Conservation (phyloP, 106 monocot species). For the Triglochin maritima region DNA sequence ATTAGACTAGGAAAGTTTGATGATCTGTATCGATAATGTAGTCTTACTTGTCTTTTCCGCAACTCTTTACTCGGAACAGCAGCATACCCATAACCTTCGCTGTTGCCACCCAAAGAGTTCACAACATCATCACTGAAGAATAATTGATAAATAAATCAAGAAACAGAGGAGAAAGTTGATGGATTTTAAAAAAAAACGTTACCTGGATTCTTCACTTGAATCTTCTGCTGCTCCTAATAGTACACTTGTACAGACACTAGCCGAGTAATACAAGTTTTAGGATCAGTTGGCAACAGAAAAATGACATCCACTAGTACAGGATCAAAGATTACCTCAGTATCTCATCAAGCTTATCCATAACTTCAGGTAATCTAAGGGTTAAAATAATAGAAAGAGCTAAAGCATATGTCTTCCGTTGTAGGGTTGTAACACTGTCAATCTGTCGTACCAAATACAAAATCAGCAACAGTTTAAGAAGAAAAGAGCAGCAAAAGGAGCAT, state of each 20-base stretch:
- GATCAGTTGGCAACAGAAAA: neutral
- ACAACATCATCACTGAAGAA: slow-evolving; percentile 35
- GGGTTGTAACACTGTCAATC: slow-evolving; percentile 60
- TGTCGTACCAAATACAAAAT: slow-evolving; percentile 13
- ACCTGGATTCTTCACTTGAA: slow-evolving; percentile 71
- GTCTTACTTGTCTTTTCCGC: slow-evolving; percentile 60
- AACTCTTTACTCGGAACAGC: slow-evolving; percentile 64
- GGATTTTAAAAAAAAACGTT: neutral
- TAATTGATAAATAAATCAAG: neutral
- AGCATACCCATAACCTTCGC: slow-evolving; percentile 37
- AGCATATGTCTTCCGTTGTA: slow-evolving; percentile 73
- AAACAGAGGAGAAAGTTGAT: neutral
- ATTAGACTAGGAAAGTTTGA: no score
- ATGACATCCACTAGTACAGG: neutral
- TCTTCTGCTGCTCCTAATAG: slow-evolving; percentile 64
- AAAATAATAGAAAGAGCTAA: slow-evolving; percentile 77
- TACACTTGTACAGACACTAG: slow-evolving; percentile 80
- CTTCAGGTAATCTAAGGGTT: slow-evolving; percentile 76
- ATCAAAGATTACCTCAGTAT: slow-evolving; percentile 57
- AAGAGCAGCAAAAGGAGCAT: no score
- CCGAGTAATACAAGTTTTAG: slow-evolving; percentile 1
- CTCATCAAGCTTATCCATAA: slow-evolving; percentile 89
- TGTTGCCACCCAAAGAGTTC: slow-evolving; percentile 33
- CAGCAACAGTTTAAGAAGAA: neutral
- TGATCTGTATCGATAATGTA: no score